Evolutionary conservation across 2,329 filamentous ascomycete species (phyloP).

Genomic region (Huntiella abstrusa): DNA sequence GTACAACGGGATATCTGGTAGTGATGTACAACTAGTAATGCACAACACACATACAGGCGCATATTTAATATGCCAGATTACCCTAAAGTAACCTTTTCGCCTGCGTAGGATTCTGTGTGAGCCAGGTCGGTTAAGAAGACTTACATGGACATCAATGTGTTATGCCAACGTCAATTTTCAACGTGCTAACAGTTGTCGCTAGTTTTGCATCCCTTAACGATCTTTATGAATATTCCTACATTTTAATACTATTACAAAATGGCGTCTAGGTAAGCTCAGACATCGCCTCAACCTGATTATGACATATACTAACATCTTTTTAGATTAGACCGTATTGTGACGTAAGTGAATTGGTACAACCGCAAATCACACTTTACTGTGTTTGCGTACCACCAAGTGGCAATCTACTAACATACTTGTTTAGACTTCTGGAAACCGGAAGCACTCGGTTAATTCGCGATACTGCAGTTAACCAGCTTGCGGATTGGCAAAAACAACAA

Average conservation of each 20-base stretch:
- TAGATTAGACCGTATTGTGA: conserved; percentile 71
- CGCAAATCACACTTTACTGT: too few relatives aligned
- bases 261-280: conserved; percentile 32
- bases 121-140: not conserved
- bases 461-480: conserved; percentile 89
- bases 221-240: conserved; percentile 10
- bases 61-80: too few relatives aligned
- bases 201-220: not conserved
- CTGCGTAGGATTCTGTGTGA: too few relatives aligned
- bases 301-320: conserved; percentile 4
- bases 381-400: too few relatives aligned
- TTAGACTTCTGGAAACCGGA: conserved; percentile 58
- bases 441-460: conserved; percentile 92
- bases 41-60: too few relatives aligned
- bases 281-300: not conserved
- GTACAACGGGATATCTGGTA: too few relatives aligned
- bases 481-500: conserved; percentile 94
- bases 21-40: too few relatives aligned
- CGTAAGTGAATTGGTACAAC: conserved; percentile 37
- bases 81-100: too few relatives aligned
- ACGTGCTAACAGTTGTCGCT: too few relatives aligned
- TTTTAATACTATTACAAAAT: conserved; percentile 24
- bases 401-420: not conserved
- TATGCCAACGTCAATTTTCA: too few relatives aligned
- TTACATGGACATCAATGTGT: not conserved